phyloP scores from a whole-genome alignment of 768 basidiomycete species.

The Lactarius sp. region DNA sequence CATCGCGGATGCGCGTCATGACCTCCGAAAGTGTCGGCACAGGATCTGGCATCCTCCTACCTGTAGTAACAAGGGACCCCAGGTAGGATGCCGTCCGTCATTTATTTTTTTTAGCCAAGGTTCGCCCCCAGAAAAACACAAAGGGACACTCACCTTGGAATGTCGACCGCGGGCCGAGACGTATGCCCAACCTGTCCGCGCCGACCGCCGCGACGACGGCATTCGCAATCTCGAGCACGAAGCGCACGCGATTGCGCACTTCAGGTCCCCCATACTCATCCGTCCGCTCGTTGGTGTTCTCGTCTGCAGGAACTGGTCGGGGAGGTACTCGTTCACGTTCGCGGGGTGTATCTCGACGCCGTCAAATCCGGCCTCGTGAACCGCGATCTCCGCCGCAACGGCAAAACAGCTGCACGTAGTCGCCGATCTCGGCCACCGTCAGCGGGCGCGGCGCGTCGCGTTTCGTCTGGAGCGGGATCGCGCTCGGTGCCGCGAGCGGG shows the following conservation, averaged over 20 bases:
- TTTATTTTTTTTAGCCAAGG: too few species aligned
- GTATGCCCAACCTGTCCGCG: conserved; percentile 33
- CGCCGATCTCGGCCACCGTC: conserved; percentile 30
- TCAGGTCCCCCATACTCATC: conserved; percentile 43
- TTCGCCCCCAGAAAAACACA: too few species aligned
- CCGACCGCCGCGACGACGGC: conserved; percentile 27
- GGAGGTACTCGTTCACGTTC: conserved; percentile 29
- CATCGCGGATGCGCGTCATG: too few species aligned
- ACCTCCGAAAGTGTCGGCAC: too few species aligned
- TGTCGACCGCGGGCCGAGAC: conserved; percentile 32
- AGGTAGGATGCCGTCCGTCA: too few species aligned
- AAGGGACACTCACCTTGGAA: conserved; percentile 1
- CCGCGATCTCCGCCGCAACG: conserved; percentile 37
- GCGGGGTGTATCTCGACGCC: conserved; percentile 33
- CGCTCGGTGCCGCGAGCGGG: not conserved
- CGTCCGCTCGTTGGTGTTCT: conserved; percentile 36
- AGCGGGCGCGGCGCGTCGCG: conserved; percentile 10
- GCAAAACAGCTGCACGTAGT: conserved; percentile 31
- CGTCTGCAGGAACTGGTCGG: conserved; percentile 39
- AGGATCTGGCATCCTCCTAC: too few species aligned
- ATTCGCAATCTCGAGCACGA: conserved; percentile 37
- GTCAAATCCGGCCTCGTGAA: conserved; percentile 32
- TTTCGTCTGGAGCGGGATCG: not conserved
- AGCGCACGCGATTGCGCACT: conserved; percentile 42
- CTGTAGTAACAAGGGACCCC: too few species aligned